Percentiles rank a stretch among this genome's conserved stretches.
These are phyloP conservation scores for Monosporozyma aquatica DNA, from an alignment of 805 yeast species.

Conservation along the genomic window DNA sequence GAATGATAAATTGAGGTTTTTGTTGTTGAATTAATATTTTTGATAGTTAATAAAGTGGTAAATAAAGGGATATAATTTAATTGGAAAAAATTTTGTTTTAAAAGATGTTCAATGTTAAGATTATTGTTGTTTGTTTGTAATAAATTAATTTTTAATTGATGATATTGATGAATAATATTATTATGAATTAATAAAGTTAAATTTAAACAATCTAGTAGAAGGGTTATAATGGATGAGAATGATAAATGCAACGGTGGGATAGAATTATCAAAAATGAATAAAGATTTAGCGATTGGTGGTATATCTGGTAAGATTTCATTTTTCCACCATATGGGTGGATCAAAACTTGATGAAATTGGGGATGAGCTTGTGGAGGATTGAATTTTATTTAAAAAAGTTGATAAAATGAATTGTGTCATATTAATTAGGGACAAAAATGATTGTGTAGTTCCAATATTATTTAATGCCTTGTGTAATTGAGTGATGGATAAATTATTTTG, in stretches of 20 bases:
- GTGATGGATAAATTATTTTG: conserved; percentile 9
- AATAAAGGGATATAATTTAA: conserved; percentile 18
- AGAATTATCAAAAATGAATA: conserved; percentile 19
- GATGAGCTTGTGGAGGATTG: too few relatives aligned
- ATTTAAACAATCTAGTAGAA: conserved; percentile 15
- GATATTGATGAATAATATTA: conserved; percentile 14
- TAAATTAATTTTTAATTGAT: conserved; percentile 9
- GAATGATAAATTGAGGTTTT: too few relatives aligned
- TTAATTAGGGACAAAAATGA: conserved; percentile 20
- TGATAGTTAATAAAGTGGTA: conserved; percentile 9
- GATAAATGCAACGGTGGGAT: conserved; percentile 3
- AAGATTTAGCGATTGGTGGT: conserved; percentile 28
- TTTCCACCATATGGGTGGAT: conserved; percentile 23
- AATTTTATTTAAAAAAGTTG: conserved; percentile 16
- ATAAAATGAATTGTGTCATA: conserved; percentile 19
- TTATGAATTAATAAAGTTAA: conserved; percentile 10
- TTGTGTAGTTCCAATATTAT: conserved; percentile 19
- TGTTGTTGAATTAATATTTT: neutral
- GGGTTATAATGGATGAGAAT: conserved; percentile 5
- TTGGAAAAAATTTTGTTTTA: conserved; percentile 17
- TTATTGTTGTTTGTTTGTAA: conserved; percentile 1
- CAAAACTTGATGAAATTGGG: conserved; percentile 5
- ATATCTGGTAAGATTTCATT: conserved; percentile 17
- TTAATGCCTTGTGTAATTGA: conserved; percentile 16
- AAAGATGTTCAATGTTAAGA: conserved; percentile 14